Evolutionary conservation across 352 stramenopile genomes (phyloP).

Genomic region (Phytophthora sojae): DNA sequence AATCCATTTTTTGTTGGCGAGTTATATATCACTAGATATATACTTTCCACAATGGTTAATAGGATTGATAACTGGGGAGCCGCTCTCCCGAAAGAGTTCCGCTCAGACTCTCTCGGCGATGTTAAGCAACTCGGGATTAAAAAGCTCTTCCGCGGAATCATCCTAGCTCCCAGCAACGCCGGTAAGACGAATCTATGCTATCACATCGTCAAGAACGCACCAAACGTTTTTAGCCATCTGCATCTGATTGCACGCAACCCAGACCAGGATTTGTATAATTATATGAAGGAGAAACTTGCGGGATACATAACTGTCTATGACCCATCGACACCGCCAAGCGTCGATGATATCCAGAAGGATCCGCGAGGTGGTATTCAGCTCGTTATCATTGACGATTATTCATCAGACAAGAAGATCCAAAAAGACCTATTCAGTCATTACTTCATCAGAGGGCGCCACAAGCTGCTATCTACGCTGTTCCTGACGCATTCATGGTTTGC

Average conservation of each 20-base stretch:
- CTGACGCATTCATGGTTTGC: constrained; percentile 1
- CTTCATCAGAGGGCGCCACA: background rate
- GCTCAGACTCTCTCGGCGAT: no score
- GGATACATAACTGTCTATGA: background rate
- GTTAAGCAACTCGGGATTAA: no score
- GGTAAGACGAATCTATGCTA: no score
- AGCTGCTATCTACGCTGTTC: background rate
- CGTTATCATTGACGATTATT: constrained; percentile 32
- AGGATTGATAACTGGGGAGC: background rate
- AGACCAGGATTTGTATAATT: no score
- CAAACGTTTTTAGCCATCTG: no score
- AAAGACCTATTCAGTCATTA: background rate
- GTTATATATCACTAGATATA: background rate
- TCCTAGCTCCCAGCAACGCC: no score
- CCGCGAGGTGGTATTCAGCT: constrained; percentile 17
- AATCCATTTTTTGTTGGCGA: background rate
- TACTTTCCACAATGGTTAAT: background rate
- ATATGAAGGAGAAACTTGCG: no score
- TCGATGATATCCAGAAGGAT: no score
- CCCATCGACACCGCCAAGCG: background rate
- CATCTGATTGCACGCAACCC: no score
- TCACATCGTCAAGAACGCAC: no score
- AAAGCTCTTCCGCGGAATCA: no score
- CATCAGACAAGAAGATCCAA: constrained; percentile 8
- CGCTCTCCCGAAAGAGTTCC: background rate